Percentiles rank a stretch among this genome's conserved stretches.
Conservation (phyloP, 768 basidiomycete species). For the Boletus rubroflammeus region DNA sequence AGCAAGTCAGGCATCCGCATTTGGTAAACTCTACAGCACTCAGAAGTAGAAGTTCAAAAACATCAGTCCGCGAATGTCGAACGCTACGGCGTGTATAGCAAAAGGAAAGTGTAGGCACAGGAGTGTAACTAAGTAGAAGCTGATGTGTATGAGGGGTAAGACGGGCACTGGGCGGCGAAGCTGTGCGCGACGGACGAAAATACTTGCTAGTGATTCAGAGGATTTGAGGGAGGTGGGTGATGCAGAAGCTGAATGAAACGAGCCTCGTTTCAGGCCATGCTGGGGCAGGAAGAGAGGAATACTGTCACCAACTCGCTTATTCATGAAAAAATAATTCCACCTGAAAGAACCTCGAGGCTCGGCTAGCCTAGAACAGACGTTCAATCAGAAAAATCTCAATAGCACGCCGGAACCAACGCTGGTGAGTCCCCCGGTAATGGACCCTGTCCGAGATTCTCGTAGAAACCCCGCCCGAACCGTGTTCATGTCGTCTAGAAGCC, state of each 20-base stretch:
- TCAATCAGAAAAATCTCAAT: background rate
- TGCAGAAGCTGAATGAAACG: background rate
- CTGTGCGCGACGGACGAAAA: background rate
- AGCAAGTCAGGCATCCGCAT: background rate
- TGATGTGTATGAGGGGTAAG: background rate
- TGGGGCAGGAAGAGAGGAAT: background rate
- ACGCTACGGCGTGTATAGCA: background rate
- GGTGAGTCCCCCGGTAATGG: background rate
- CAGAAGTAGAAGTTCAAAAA: background rate
- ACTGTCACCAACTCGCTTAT: background rate
- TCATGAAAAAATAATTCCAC: background rate
- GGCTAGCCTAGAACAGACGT: background rate
- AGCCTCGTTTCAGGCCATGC: background rate
- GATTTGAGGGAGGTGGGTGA: background rate
- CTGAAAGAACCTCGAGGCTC: background rate
- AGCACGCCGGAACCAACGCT: background rate
- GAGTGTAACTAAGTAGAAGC: background rate
- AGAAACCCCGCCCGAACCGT: background rate
- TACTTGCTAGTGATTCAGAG: background rate
- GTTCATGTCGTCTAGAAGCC: background rate
- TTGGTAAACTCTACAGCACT: background rate
- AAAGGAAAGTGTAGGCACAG: background rate
- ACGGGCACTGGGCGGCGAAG: background rate
- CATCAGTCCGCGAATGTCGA: background rate
- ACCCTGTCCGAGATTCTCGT: background rate